Evolutionary conservation across 2,329 filamentous ascomycete species (phyloP).

Genomic region (Graphium sp.): DNA sequence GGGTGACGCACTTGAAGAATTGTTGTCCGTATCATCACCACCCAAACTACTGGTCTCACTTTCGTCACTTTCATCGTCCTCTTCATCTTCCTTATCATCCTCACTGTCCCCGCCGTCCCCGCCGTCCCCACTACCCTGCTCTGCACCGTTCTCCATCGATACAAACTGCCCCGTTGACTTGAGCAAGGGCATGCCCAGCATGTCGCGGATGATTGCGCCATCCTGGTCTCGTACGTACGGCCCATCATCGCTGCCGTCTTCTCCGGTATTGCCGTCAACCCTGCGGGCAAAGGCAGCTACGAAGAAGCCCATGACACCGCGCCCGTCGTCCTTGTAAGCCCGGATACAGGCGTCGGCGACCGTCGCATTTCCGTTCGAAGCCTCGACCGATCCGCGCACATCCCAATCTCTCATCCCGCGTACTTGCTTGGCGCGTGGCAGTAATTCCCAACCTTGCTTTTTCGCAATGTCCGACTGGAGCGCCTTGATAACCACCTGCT

Average conservation of each 20-base stretch:
- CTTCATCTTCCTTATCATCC: constrained; percentile 7
- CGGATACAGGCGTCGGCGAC: constrained; percentile 64
- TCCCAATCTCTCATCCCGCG: constrained; percentile 61
- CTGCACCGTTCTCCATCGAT: no score
- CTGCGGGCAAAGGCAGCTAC: constrained; percentile 71
- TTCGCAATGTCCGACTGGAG: constrained; percentile 50
- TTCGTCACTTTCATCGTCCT: constrained; percentile 6
- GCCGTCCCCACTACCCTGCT: constrained; percentile 3
- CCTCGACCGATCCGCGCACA: constrained; percentile 39
- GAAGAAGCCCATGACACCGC: constrained; percentile 90
- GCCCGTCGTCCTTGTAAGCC: constrained; percentile 63
- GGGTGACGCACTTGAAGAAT: no score
- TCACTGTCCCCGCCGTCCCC: constrained; percentile 7
- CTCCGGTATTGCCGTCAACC: constrained; percentile 9
- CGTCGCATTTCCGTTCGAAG: constrained; percentile 27
- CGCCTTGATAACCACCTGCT: constrained; percentile 61
- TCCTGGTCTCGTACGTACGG: constrained; percentile 36
- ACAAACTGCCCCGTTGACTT: constrained; percentile 15
- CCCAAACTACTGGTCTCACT: no score
- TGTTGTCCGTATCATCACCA: no score
- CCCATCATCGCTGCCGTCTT: constrained; percentile 16
- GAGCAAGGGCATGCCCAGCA: constrained; percentile 19
- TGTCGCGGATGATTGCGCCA: constrained; percentile 29
- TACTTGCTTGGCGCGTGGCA: constrained; percentile 57
- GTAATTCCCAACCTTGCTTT: constrained; percentile 58